phyloP scores from a whole-genome alignment of 2,329 filamentous ascomycete species.

The Phialophora macrospora region DNA sequence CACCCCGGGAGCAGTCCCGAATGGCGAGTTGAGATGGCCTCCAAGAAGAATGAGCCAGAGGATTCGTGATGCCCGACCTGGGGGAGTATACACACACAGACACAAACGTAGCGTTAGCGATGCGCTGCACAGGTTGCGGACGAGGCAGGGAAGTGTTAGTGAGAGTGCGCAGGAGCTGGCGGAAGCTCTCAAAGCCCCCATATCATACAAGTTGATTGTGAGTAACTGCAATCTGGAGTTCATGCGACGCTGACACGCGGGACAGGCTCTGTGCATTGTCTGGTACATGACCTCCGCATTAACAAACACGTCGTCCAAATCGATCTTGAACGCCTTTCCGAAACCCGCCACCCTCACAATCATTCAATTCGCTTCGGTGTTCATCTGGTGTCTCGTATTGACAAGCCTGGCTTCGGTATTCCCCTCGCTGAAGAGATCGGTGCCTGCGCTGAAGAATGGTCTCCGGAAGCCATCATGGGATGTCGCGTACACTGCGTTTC shows the following conservation, averaged over 20 bases:
- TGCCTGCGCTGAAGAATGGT: slow-evolving; percentile 82
- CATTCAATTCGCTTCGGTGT: slow-evolving; percentile 91
- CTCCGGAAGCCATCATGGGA: slow-evolving; percentile 80
- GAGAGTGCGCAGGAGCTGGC: slow-evolving; percentile 94
- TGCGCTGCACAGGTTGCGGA: slow-evolving; percentile 81
- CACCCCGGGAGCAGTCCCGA: slow-evolving; percentile 39
- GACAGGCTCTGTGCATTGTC: slow-evolving; percentile 77
- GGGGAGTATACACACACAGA: slow-evolving; percentile 56
- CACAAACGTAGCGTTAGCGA: slow-evolving; percentile 87
- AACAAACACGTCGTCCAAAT: slow-evolving; percentile 97
- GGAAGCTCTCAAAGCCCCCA: slow-evolving; percentile 83
- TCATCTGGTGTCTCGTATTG: slow-evolving; percentile 80
- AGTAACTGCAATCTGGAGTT: slow-evolving; percentile 39
- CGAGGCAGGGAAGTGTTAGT: slow-evolving; percentile 80
- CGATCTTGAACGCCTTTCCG: slow-evolving; percentile 88
- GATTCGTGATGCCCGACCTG: slow-evolving; percentile 29
- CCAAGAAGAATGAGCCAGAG: slow-evolving; percentile 59
- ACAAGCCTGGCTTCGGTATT: slow-evolving; percentile 76
- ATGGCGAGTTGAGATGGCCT: slow-evolving; percentile 63
- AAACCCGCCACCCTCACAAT: slow-evolving; percentile 91
- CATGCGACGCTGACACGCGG: slow-evolving; percentile 32
- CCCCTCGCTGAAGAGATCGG: slow-evolving; percentile 68
- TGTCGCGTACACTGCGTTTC: slow-evolving; percentile 84
- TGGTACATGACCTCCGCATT: slow-evolving; percentile 97
- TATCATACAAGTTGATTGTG: slow-evolving; percentile 89